phyloP scores from a whole-genome alignment of 2,329 filamentous ascomycete species.

The Nigrospora sphaerica region DNA sequence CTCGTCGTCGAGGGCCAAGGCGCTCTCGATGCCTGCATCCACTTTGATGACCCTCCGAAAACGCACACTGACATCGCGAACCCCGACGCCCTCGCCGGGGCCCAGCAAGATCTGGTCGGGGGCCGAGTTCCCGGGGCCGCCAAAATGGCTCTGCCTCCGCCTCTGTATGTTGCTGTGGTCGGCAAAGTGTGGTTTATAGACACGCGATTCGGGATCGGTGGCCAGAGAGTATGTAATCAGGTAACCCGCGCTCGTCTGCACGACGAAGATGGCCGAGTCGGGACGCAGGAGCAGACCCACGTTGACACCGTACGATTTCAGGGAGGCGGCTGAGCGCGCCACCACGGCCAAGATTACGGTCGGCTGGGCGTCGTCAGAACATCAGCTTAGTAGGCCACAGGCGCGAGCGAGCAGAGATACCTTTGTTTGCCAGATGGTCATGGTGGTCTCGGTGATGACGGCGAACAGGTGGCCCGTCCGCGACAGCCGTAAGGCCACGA shows the following conservation, averaged over 20 bases:
- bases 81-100: conserved; percentile 73
- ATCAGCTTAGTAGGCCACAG: background rate
- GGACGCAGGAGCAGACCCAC: conserved; percentile 79
- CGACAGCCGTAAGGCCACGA: conserved; percentile 70
- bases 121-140: conserved; percentile 43
- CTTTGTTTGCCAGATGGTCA: conserved; percentile 97
- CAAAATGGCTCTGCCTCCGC: conserved; percentile 54
- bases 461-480: conserved; percentile 78
- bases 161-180: conserved; percentile 58
- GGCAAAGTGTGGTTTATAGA: conserved; percentile 78
- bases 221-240: conserved; percentile 92
- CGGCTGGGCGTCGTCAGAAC: conserved; percentile 47
- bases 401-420: conserved; percentile 31
- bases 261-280: conserved; percentile 85
- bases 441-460: conserved; percentile 74
- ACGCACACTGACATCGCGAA: conserved; percentile 80
- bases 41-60: conserved; percentile 98
- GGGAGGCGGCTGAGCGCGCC: conserved; percentile 70
- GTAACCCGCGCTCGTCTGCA: conserved; percentile 79
- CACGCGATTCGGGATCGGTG: conserved; percentile 71
- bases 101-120: conserved; percentile 63
- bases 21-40: conserved; percentile 86
- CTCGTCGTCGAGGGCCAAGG: conserved; percentile 85
- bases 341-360: conserved; percentile 83
- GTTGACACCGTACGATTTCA: conserved; percentile 80